Percentiles rank a stretch among this genome's conserved stretches.
Conservation (phyloP, 2,329 filamentous ascomycete species). For the Xylaria sp. region DNA sequence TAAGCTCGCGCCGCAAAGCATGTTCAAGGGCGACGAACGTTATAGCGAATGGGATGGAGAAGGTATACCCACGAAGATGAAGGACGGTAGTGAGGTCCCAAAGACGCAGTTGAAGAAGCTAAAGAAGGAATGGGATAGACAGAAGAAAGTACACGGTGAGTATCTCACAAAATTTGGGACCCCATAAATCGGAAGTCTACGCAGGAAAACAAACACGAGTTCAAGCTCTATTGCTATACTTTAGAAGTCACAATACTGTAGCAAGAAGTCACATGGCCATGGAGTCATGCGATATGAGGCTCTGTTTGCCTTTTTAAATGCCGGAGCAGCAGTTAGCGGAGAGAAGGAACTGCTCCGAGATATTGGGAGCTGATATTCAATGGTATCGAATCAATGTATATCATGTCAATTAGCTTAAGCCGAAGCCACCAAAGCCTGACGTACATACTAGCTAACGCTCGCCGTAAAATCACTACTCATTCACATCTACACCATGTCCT, state of each 20-base stretch:
- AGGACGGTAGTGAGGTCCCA: slow-evolving; percentile 80
- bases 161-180: slow-evolving; percentile 54
- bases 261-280: neutral
- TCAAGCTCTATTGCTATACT: neutral
- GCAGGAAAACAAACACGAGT: neutral
- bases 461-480: no score
- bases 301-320: no score
- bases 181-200: slow-evolving; percentile 29
- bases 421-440: no score
- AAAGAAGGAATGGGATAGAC: slow-evolving; percentile 87
- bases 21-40: slow-evolving; percentile 66
- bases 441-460: no score
- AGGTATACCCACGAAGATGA: slow-evolving; percentile 80
- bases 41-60: slow-evolving; percentile 85
- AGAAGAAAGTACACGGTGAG: slow-evolving; percentile 85
- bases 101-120: slow-evolving; percentile 85
- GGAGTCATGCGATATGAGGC: no score
- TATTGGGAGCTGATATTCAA: no score
- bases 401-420: no score
- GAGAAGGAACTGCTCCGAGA: no score
- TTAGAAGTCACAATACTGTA: neutral
- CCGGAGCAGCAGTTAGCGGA: no score
- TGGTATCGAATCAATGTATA: no score
- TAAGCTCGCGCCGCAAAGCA: slow-evolving; percentile 62
- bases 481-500: no score